Evolutionary conservation across 2,329 filamentous ascomycete species (phyloP).

Genomic region (Xylariaceae sp.): DNA sequence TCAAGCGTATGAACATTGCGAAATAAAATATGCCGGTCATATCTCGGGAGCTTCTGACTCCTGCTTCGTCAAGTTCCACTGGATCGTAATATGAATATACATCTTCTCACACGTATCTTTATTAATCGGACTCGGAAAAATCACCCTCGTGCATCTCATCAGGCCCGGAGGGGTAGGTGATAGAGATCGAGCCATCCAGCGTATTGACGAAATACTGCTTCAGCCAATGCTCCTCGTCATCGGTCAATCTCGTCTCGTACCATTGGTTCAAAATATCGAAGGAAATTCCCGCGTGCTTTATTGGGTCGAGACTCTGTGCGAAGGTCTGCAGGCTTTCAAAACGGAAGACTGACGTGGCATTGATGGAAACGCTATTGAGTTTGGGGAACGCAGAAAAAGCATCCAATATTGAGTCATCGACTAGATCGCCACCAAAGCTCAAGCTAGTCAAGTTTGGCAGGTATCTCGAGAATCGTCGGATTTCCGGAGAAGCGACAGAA

Average conservation of each 20-base stretch:
- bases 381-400: conserved; percentile 33
- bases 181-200: conserved; percentile 29
- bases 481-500: conserved; percentile 44
- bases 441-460: conserved; percentile 51
- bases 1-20: too few species aligned
- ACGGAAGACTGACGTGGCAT: conserved; percentile 52
- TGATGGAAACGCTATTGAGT: conserved; percentile 49
- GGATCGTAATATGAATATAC: too few species aligned
- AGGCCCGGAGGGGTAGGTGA: conserved; percentile 28
- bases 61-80: too few species aligned
- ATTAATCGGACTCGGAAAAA: conserved; percentile 24
- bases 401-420: conserved; percentile 41
- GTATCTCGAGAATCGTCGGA: conserved; percentile 40
- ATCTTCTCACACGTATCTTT: too few species aligned
- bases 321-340: conserved; percentile 42
- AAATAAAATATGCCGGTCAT: too few species aligned
- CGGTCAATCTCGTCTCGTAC: conserved; percentile 21
- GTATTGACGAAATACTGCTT: conserved; percentile 15
- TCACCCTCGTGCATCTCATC: conserved; percentile 33
- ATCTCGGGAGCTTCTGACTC: too few species aligned
- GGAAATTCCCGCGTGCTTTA: conserved; percentile 24
- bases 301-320: conserved; percentile 30
- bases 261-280: conserved; percentile 32
- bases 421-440: conserved; percentile 50
- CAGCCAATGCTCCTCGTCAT: conserved; percentile 22